Evolutionary conservation across 2,329 filamentous ascomycete genomes (phyloP).

Genomic region (Akanthomyces muscarius): DNA sequence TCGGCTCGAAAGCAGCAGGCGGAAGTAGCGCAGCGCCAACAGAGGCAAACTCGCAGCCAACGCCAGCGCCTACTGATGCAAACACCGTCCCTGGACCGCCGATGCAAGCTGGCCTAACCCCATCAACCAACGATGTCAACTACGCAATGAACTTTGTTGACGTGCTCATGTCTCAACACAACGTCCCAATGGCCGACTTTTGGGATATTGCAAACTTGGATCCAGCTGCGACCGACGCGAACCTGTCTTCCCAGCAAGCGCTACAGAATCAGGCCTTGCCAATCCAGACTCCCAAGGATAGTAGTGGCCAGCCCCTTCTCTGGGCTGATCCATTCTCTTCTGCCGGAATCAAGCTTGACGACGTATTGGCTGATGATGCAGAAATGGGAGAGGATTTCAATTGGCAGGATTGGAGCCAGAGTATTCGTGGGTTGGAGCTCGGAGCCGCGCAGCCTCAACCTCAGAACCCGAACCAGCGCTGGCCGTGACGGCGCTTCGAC

Average conservation of each 20-base stretch:
- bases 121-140: background rate
- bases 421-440: constrained; percentile 37
- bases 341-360: constrained; percentile 28
- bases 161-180: background rate
- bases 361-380: constrained; percentile 29
- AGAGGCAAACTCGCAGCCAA: background rate
- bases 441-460: constrained; percentile 23
- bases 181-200: constrained; percentile 8
- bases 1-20: constrained; percentile 12
- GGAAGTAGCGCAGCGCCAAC: constrained; percentile 17
- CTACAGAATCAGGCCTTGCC: constrained; percentile 23
- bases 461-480: constrained; percentile 5
- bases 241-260: constrained; percentile 16
- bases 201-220: constrained; percentile 15
- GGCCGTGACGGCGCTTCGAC: background rate
- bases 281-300: constrained; percentile 29
- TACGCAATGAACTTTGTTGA: constrained; percentile 7
- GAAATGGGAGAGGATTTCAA: constrained; percentile 44
- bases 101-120: background rate
- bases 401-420: constrained; percentile 48
- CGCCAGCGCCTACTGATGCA: background rate
- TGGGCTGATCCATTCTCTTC: constrained; percentile 36
- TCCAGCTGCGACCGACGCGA: background rate
- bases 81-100: background rate
- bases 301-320: constrained; percentile 38